phyloP scores from a whole-genome alignment of 768 basidiomycete species.

The Suillus variegatus region DNA sequence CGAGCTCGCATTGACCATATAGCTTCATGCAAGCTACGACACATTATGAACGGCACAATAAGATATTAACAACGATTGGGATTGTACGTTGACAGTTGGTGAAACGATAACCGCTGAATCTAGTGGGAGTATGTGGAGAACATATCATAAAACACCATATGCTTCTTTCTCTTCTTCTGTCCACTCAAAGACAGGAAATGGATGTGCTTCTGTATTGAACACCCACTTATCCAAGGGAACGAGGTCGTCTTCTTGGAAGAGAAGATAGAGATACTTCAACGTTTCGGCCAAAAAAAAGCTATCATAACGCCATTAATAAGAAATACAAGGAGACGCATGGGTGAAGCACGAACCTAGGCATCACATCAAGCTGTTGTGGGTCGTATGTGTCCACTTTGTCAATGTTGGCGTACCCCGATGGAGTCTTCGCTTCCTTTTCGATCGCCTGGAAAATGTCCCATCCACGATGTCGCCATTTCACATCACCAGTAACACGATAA shows the following conservation, averaged over 20 bases:
- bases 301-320: neutral
- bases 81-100: neutral
- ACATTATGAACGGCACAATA: neutral
- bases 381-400: slow-evolving; percentile 44
- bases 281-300: slow-evolving; percentile 62
- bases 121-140: neutral
- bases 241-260: slow-evolving; percentile 66
- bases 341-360: slow-evolving; percentile 68
- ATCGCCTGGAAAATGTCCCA: slow-evolving; percentile 73
- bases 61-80: neutral
- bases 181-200: slow-evolving; percentile 72
- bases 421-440: slow-evolving; percentile 56
- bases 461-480: slow-evolving; percentile 68
- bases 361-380: slow-evolving; percentile 48
- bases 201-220: slow-evolving; percentile 76
- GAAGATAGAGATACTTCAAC: slow-evolving; percentile 73
- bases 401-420: slow-evolving; percentile 63
- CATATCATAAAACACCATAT: slow-evolving; percentile 35
- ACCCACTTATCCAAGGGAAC: slow-evolving; percentile 58
- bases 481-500: slow-evolving; percentile 69
- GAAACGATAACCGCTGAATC: neutral
- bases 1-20: neutral
- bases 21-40: neutral
- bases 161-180: slow-evolving; percentile 48
- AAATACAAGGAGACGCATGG: slow-evolving; percentile 5